These are phyloP conservation scores for Nicotiana undulata DNA, from an alignment of 257 asterid species.

Conservation along the genomic window DNA sequence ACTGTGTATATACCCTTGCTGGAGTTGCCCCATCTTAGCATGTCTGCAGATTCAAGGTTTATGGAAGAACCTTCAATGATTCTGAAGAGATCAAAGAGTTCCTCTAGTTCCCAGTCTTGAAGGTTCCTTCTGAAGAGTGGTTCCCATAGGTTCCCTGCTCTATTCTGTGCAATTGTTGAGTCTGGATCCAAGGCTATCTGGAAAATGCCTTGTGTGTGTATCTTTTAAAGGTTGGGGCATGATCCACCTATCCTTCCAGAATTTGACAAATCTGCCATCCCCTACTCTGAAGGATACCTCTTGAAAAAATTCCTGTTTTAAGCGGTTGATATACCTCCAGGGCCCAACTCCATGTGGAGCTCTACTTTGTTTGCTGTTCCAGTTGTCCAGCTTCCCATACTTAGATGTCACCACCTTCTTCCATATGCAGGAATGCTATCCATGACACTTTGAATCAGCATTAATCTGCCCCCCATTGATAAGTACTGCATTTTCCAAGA, in stretches of 20 bases:
- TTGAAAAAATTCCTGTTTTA: too few relatives aligned
- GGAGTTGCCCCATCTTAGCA: background rate
- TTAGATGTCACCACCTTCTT: too few relatives aligned
- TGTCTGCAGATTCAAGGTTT: background rate
- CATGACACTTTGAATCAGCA: too few relatives aligned
- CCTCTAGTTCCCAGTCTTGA: background rate
- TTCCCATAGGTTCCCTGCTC: background rate
- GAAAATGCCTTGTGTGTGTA: accelerated
- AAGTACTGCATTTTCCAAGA: too few relatives aligned
- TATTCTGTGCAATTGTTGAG: background rate
- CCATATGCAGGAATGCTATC: too few relatives aligned
- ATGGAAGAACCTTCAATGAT: background rate
- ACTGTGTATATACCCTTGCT: background rate
- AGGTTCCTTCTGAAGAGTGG: background rate
- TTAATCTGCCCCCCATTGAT: too few relatives aligned
- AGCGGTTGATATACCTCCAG: too few relatives aligned
- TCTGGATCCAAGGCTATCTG: background rate
- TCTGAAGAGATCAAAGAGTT: background rate
- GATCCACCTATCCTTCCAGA: background rate
- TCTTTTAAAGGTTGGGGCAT: too few relatives aligned
- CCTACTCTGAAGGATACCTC: background rate
- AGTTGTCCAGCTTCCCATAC: too few relatives aligned
- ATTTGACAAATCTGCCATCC: background rate
- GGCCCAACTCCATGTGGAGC: background rate
- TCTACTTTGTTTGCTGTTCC: too few relatives aligned